Base-by-base conservation (phyloP, 208 protist genomes). In the Leptomonas pyrrhocoris region DNA sequence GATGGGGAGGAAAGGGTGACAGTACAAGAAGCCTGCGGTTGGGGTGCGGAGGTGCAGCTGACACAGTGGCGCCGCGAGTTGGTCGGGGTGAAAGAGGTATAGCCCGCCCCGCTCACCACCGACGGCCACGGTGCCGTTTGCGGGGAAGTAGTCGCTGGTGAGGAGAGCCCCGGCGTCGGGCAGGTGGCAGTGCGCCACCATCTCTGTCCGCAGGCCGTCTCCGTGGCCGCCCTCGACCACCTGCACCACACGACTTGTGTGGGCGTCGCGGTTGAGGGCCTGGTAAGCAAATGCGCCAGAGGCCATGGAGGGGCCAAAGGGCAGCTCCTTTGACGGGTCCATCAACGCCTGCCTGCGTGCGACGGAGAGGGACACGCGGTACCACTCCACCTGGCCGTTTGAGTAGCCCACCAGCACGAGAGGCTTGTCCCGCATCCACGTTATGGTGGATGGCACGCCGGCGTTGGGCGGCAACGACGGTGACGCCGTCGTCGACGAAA, bases 341-440 rank as follows among this genome's bases (percentile, higher is more conserved):
- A 50, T 30, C 23, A 84, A 40, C 62, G 72, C 63, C 43, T 84
- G 69, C 31, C 51, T 56, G 31, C 68, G 74, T 19, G 80, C 45
- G 5, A 58, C 28, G 16, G 73, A 78, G n/a, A 85, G 66, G 48
- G 69, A 77, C 8, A 95, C 84, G 34, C 80, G 57, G 75, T 90
- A 96, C 91, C 91, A 96, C 67, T 93, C 85, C 40, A 93, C 78
- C 0, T 72, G 50, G 4, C 91, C 88, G 1, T 68, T 83, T 48
- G 60, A 77, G 68, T 89, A 89, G 25, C 91, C 91, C 1, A 96
- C 91, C 46, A 93, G 75, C 18, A 96, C 83, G n/a, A 96, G 58
- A 15, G 88, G 82, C 65, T 81, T 81, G 62, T 93, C 80, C 8
- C 86, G 84, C 83, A 96, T 87, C 86, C 91, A 96, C 19, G 88